Percentiles rank a stretch among this genome's conserved stretches.
phyloP scores from a whole-genome alignment of 1,284 basidiomycete species.

The Neolentinus lepideus region DNA sequence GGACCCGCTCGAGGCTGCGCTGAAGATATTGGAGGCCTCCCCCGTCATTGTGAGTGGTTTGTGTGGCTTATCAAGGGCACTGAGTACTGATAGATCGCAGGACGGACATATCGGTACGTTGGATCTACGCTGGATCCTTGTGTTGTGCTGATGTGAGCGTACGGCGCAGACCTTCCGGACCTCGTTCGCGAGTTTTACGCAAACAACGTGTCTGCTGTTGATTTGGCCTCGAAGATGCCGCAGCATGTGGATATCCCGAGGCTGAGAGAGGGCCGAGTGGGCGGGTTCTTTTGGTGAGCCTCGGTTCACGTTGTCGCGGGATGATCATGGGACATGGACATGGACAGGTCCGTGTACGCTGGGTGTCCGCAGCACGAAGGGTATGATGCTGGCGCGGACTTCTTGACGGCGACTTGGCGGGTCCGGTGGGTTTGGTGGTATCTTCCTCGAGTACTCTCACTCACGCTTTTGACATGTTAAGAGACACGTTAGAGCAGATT shows the following conservation, averaged over 20 bases:
- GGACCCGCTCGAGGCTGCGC: no score
- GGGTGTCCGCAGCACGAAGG: constrained; percentile 37
- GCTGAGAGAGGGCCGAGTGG: constrained; percentile 69
- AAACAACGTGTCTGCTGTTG: constrained; percentile 72
- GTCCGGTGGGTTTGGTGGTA: constrained; percentile 48
- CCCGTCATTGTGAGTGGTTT: no score
- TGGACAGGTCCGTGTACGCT: constrained; percentile 60
- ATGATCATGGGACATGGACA: no score
- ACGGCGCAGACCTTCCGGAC: constrained; percentile 56
- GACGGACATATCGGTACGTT: constrained; percentile 72
- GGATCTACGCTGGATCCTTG: not conserved
- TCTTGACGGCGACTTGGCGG: constrained; percentile 67
- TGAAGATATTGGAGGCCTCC: no score
- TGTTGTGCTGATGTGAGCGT: not conserved
- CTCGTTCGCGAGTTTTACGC: constrained; percentile 50
- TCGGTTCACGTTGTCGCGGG: no score
- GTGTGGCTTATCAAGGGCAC: no score
- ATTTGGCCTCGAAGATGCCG: constrained; percentile 49
- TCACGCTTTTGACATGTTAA: constrained; percentile 18
- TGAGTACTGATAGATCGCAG: constrained; percentile 23
- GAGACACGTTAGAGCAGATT: constrained; percentile 93
- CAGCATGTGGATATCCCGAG: constrained; percentile 85
- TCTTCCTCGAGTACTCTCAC: no score
- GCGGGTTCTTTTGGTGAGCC: constrained; percentile 85
- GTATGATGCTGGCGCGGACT: constrained; percentile 52